Percentiles rank a stretch among this genome's conserved stretches.
phyloP scores from a whole-genome alignment of 2,329 filamentous ascomycete species.

The Epichloe brachyelytri region DNA sequence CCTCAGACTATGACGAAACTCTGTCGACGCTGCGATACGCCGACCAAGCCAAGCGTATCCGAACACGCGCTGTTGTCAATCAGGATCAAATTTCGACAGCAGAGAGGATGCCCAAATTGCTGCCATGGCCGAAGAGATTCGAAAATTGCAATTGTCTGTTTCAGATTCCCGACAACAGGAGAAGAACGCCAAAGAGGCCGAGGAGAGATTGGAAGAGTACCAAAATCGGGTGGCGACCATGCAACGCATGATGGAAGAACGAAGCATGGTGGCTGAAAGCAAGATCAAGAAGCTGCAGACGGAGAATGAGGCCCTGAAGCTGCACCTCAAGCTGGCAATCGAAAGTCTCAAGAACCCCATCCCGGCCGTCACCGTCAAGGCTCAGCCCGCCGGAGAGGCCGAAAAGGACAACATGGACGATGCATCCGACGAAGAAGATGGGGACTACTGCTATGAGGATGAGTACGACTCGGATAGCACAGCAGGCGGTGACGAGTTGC shows the following conservation, averaged over 20 bases:
- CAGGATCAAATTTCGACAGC: conserved; percentile 88
- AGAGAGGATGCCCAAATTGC: conserved; percentile 89
- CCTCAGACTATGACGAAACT: conserved; percentile 93
- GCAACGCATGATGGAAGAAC: conserved; percentile 95
- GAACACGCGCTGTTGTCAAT: conserved; percentile 87
- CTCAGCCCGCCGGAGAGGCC: conserved; percentile 13
- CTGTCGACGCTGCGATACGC: conserved; percentile 92
- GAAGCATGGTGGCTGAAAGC: conserved; percentile 75
- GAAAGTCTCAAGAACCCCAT: conserved; percentile 87
- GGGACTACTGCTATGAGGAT: conserved; percentile 48
- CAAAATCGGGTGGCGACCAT: conserved; percentile 80
- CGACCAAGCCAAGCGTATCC: conserved; percentile 94
- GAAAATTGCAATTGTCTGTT: conserved; percentile 64
- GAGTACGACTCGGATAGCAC: conserved; percentile 36
- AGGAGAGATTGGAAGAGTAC: conserved; percentile 85
- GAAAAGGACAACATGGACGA: conserved; percentile 18
- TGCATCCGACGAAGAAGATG: conserved; percentile 28
- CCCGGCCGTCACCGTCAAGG: conserved; percentile 37
- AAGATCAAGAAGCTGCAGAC: conserved; percentile 85
- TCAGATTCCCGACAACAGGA: conserved; percentile 54
- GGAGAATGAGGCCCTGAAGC: conserved; percentile 77
- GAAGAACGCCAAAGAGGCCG: conserved; percentile 63
- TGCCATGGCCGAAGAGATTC: conserved; percentile 93
- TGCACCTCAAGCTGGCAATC: conserved; percentile 79
- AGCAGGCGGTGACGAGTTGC: conserved; percentile 48